Evolutionary conservation across 441 rosid species (phyloP), one percentile per base, ranked within the genome.

Genomic region (Lepidium campestre): DNA sequence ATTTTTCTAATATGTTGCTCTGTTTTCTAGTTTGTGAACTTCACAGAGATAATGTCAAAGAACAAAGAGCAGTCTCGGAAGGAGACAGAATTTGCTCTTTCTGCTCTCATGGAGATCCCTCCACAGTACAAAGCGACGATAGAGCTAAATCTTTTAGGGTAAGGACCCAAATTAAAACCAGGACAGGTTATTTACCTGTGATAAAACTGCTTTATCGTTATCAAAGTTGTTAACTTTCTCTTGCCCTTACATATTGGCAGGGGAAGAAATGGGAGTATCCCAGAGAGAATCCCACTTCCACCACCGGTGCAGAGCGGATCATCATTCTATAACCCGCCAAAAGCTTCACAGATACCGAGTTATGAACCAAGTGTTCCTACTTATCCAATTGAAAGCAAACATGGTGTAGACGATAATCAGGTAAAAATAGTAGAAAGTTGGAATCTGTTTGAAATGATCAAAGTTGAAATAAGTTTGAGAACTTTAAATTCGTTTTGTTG

Each of bases 31-130:
- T 88, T 88, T 76, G 94, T 88, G 72, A 88, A 88, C 68, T 88
- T 84, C 70, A 84, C 94, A 0, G 78, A 86, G 61, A 88, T 86
- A 34, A 88, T 88, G 94, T 80, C 81, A 18, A 88, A 86, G 83
- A 84, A 77, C 68, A 65, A 58, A 49, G 44, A 81, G 9, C 75
- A 57, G 31, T 54, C 71, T 4, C 77, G 81, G 40, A 88, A 81
- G 80, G 91, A 88, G 77, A 78, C 89, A 37, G 87, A 86, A 56
- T 88, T 88, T 18, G 86, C 94, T 2, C 86, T 88, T 4, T 36
- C 94, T 64, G 86, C 89, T 45, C 76, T 88, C 76, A 88, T 88
- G 94, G 91, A 88, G 68, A 76, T 88, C 61, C 94, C 94, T 46
- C 74, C 79, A 63, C 94, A 88, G 77, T 88, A 88, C 66, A 88